These are phyloP conservation scores for Mortierella hygrophila DNA, from an alignment of 192 early-diverging fungal genomes.

Conservation along the genomic window DNA sequence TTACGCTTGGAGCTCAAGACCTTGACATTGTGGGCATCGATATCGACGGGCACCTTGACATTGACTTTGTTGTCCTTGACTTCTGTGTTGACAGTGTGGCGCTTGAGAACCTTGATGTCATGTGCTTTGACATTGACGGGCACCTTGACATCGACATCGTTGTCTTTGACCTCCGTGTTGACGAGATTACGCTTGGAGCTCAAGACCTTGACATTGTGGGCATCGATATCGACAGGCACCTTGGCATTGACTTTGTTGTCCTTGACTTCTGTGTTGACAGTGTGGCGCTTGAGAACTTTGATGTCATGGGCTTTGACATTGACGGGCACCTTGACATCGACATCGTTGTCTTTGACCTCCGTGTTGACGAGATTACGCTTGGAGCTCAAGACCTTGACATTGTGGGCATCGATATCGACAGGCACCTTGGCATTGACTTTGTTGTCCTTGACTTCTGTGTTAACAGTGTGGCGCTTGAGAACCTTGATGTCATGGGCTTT, in stretches of 20 bases:
- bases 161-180: not conserved
- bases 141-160: not conserved
- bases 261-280: not conserved
- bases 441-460: not conserved
- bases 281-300: not conserved
- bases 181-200: not conserved
- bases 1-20: not conserved
- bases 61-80: conserved; percentile 1
- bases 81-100: not conserved
- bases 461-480: conserved; percentile 11
- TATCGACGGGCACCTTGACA: not conserved
- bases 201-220: not conserved
- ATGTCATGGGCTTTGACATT: not conserved
- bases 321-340: not conserved
- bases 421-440: not conserved
- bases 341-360: not conserved
- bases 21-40: not conserved
- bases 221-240: not conserved
- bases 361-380: not conserved
- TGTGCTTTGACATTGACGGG: not conserved
- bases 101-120: conserved; percentile 16
- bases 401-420: not conserved
- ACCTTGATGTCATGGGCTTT: conserved; percentile 7
- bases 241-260: conserved; percentile 1
- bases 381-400: not conserved